phyloP scores from a whole-genome alignment of 1,284 basidiomycete genomes.

The Ustilago loliicola region DNA sequence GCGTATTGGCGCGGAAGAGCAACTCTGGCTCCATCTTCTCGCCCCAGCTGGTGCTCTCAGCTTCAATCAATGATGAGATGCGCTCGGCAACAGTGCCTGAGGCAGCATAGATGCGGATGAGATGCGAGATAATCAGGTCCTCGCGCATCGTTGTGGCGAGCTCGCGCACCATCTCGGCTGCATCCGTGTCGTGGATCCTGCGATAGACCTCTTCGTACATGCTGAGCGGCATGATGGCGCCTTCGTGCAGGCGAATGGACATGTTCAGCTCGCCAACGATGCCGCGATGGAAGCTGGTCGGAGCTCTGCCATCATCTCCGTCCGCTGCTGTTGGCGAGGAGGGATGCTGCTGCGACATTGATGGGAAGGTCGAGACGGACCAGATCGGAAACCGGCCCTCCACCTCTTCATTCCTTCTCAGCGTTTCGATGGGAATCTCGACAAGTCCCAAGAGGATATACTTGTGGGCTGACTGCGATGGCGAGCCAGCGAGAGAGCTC shows the following conservation, averaged over 20 bases:
- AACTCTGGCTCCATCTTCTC: slow-evolving; percentile 55
- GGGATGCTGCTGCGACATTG: slow-evolving; percentile 5
- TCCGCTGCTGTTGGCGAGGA: slow-evolving; percentile 12
- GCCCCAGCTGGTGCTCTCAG: slow-evolving; percentile 49
- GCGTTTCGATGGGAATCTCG: slow-evolving; percentile 59
- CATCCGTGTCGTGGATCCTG: slow-evolving; percentile 39
- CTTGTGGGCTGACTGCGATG: slow-evolving; percentile 29
- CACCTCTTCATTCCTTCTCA: slow-evolving; percentile 61
- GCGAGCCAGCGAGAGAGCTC: slow-evolving; percentile 30
- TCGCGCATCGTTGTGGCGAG: slow-evolving; percentile 55
- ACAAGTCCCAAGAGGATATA: slow-evolving; percentile 55
- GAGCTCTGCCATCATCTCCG: slow-evolving; percentile 25
- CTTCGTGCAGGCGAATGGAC: slow-evolving; percentile 50
- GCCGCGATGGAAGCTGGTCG: slow-evolving; percentile 44
- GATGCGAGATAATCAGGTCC: slow-evolving; percentile 50
- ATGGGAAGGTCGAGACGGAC: slow-evolving; percentile 37
- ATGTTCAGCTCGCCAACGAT: slow-evolving; percentile 61
- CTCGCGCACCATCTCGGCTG: slow-evolving; percentile 33
- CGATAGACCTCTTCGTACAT: slow-evolving; percentile 51
- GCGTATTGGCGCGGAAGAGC: slow-evolving; percentile 64
- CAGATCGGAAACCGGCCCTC: slow-evolving; percentile 65
- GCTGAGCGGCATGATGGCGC: slow-evolving; percentile 52
- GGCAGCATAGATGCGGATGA: slow-evolving; percentile 56
- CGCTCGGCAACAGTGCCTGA: slow-evolving; percentile 58
- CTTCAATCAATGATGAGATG: slow-evolving; percentile 46